These are phyloP conservation scores for Aeschynomene evenia DNA, from an alignment of 306 rosid genomes.

Conservation along the genomic window DNA sequence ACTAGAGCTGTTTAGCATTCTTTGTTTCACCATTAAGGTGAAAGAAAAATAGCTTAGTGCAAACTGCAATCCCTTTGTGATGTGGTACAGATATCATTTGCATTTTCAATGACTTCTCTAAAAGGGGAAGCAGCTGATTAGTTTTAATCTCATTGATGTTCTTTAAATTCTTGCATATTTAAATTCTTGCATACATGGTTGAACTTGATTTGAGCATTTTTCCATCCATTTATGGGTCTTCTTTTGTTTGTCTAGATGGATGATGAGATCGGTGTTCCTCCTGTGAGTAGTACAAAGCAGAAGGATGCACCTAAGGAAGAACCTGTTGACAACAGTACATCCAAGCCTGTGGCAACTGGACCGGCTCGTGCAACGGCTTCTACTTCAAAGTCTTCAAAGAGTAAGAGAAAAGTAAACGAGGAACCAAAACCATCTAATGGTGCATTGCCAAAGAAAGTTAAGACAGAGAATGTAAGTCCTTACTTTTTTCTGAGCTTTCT, in stretches of 20 bases:
- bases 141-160: conserved; percentile 16
- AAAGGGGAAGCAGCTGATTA: neutral
- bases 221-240: conserved; percentile 13
- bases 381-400: conserved; percentile 65
- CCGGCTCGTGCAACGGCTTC: conserved; percentile 69
- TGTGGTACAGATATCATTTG: conserved; percentile 3
- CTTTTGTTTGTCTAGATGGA: conserved; percentile 57
- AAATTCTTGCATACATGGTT: conserved; percentile 7
- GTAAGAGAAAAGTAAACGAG: conserved; percentile 78
- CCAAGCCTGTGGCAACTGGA: conserved; percentile 56
- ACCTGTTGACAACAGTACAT: conserved; percentile 73
- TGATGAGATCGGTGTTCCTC: conserved; percentile 60
- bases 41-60: conserved; percentile 6
- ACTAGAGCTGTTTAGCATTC: conserved; percentile 6
- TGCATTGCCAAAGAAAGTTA: conserved; percentile 81
- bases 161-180: conserved; percentile 12
- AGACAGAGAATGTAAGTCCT: conserved; percentile 73
- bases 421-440: conserved; percentile 63
- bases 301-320: conserved; percentile 87
- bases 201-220: conserved; percentile 5
- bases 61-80: conserved; percentile 11
- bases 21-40: conserved; percentile 3
- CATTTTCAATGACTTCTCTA: conserved; percentile 22
- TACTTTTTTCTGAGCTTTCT: conserved; percentile 9
- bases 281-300: conserved; percentile 59